A percentile compares a stretch with the other conserved stretches of the same genome.
Evolutionary conservation across 768 basidiomycete genomes (phyloP).

Genomic region (Termitomyces sp.): DNA sequence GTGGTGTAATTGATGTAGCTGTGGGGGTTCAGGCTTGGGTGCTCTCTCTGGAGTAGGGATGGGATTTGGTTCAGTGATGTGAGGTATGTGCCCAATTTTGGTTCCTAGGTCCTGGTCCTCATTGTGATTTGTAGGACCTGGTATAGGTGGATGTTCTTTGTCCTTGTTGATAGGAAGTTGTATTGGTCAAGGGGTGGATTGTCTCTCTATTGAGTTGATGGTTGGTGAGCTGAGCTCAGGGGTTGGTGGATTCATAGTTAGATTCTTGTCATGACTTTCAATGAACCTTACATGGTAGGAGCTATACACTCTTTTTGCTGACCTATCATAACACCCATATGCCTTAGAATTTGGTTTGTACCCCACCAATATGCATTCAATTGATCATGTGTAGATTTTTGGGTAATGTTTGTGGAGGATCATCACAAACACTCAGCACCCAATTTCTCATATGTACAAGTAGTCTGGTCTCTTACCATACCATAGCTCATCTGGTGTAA

Average conservation of each 20-base stretch:
- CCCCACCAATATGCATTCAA: neutral
- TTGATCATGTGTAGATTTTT: neutral
- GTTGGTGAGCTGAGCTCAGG: accelerated
- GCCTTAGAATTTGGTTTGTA: neutral
- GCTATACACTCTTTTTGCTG: neutral
- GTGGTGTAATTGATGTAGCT: neutral
- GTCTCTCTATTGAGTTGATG: neutral
- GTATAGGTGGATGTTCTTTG: too few species aligned
- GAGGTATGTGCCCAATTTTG: too few species aligned
- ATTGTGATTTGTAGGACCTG: too few species aligned
- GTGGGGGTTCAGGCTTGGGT: too few species aligned
- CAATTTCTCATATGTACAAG: neutral
- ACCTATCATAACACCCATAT: neutral
- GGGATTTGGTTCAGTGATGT: too few species aligned
- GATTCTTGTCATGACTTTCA: neutral
- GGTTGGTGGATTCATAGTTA: neutral
- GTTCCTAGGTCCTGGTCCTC: too few species aligned
- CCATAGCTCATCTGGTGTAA: too few species aligned
- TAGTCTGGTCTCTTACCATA: neutral
- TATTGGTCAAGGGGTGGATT: neutral
- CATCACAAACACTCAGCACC: neutral
- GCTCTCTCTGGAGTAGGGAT: too few species aligned
- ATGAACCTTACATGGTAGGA: neutral
- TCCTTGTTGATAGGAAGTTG: neutral
- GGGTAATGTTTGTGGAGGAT: neutral